Percentiles rank a stretch among this genome's conserved stretches.
phyloP scores from a whole-genome alignment of 441 rosid genomes.

The Erodium trifolium region DNA sequence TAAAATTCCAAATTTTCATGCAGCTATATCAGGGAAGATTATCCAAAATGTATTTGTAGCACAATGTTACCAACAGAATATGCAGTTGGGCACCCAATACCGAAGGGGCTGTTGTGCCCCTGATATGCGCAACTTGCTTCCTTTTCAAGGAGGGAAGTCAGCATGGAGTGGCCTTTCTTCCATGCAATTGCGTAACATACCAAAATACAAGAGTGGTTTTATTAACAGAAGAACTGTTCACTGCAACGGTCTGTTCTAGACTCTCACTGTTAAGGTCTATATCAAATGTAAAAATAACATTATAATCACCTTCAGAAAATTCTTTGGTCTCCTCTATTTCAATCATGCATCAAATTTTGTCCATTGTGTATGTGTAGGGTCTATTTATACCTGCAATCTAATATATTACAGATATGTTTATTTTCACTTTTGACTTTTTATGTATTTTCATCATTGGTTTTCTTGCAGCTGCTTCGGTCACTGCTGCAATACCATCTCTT shows the following conservation, averaged over 20 bases:
- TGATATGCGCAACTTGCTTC: conserved; percentile 47
- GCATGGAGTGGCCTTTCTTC: conserved; percentile 69
- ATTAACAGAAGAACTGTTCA: conserved; percentile 44
- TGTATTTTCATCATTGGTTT: conserved; percentile 18
- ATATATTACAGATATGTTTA: not conserved
- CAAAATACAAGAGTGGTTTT: conserved; percentile 52
- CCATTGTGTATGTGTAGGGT: not conserved
- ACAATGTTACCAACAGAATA: conserved; percentile 51
- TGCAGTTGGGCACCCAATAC: conserved; percentile 53
- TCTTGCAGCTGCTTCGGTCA: conserved; percentile 57
- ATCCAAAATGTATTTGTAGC: conserved; percentile 71
- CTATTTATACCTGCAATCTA: conserved; percentile 12
- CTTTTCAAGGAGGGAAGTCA: conserved; percentile 69
- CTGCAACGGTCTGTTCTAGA: conserved; percentile 97
- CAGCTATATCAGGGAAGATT: conserved; percentile 77
- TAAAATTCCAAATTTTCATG: conserved; percentile 24
- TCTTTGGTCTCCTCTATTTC: conserved; percentile 7
- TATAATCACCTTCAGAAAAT: conserved; percentile 14
- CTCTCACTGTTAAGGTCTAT: conserved; percentile 46
- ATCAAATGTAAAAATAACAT: conserved; percentile 23
- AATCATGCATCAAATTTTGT: conserved; percentile 13
- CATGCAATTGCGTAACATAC: conserved; percentile 47
- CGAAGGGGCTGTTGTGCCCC: conserved; percentile 50
- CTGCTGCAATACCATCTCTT: conserved; percentile 45
- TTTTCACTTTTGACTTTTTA: conserved; percentile 2